Evolutionary conservation across 2,329 filamentous ascomycete species (phyloP).

Genomic region (Exophiala mesophila): DNA sequence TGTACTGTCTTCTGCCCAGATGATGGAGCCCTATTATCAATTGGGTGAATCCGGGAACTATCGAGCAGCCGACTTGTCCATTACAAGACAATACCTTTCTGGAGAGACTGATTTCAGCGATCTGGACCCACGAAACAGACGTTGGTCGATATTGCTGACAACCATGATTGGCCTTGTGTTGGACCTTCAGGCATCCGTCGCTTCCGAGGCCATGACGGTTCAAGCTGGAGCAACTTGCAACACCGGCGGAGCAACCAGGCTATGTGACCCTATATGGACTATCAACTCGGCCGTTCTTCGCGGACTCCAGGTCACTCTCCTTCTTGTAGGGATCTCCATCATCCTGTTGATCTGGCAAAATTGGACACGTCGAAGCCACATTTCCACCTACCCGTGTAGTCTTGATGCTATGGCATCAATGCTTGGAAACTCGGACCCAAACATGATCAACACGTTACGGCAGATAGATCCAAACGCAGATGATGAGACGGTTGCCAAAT

Average conservation of each 20-base stretch:
- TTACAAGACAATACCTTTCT: conserved; percentile 6
- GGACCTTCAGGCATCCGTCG: conserved; percentile 4
- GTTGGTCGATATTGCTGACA: conserved; percentile 11
- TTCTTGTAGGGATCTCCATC: conserved; percentile 1
- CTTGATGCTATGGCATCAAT: conserved; percentile 10
- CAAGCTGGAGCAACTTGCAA: conserved; percentile 7
- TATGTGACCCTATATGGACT: conserved; percentile 11
- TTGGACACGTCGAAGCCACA: conserved; percentile 7
- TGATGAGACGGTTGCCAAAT: not conserved
- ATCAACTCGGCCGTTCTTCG: conserved; percentile 8
- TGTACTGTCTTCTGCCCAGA: conserved; percentile 11
- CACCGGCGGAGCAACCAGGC: conserved; percentile 3
- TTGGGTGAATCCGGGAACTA: conserved; percentile 3
- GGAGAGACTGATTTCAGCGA: conserved; percentile 5
- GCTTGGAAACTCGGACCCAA: conserved; percentile 1
- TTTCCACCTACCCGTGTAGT: conserved; percentile 9
- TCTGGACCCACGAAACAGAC: conserved; percentile 5
- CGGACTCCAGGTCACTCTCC: conserved; percentile 4
- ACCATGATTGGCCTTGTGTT: conserved; percentile 6
- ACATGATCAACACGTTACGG: not conserved
- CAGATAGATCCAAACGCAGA: not conserved
- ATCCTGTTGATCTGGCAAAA: conserved; percentile 3
- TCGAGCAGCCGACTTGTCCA: conserved; percentile 5
- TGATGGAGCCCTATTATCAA: conserved; percentile 23
- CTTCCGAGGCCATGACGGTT: conserved; percentile 12